Evolutionary conservation across 176 grass and related monocot genomes (phyloP).

Genomic region (Saccharum spontaneum): DNA sequence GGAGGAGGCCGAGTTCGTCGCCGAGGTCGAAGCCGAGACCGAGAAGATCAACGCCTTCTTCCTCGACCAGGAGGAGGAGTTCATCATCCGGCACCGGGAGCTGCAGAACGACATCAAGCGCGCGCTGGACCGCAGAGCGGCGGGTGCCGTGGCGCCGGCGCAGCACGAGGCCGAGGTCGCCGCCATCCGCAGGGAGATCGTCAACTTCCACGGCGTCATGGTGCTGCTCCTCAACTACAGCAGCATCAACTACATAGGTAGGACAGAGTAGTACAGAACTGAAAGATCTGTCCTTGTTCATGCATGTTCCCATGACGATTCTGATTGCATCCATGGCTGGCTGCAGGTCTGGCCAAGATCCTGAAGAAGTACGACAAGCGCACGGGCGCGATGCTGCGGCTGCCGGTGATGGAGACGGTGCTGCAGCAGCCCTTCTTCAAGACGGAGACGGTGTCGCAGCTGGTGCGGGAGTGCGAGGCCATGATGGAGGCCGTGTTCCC

Average conservation of each 20-base stretch:
- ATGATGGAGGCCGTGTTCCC: constrained; percentile 63
- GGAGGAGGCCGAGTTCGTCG: constrained; percentile 63
- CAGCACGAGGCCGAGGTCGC: constrained; percentile 48
- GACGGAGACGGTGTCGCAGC: constrained; percentile 64
- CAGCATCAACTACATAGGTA: constrained; percentile 88
- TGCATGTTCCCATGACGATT: neutral
- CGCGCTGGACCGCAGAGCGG: constrained; percentile 24
- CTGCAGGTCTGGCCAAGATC: constrained; percentile 62
- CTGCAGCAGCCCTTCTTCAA: constrained; percentile 73
- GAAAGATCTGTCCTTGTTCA: neutral
- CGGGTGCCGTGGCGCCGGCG: neutral
- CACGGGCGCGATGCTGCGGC: constrained; percentile 61
- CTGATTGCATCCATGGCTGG: no score
- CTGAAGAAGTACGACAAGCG: constrained; percentile 95
- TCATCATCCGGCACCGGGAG: constrained; percentile 72
- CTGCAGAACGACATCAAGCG: constrained; percentile 55
- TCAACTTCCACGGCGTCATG: constrained; percentile 86
- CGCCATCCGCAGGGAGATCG: constrained; percentile 56
- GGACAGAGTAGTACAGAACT: neutral
- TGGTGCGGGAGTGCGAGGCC: constrained; percentile 79
- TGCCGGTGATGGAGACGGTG: constrained; percentile 58
- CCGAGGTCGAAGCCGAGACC: constrained; percentile 54
- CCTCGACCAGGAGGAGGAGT: constrained; percentile 92
- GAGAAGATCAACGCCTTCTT: constrained; percentile 89
- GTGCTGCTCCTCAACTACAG: constrained; percentile 89